Base-by-base conservation (phyloP, 75 land plant genomes). In the Azolla pinnata region DNA sequence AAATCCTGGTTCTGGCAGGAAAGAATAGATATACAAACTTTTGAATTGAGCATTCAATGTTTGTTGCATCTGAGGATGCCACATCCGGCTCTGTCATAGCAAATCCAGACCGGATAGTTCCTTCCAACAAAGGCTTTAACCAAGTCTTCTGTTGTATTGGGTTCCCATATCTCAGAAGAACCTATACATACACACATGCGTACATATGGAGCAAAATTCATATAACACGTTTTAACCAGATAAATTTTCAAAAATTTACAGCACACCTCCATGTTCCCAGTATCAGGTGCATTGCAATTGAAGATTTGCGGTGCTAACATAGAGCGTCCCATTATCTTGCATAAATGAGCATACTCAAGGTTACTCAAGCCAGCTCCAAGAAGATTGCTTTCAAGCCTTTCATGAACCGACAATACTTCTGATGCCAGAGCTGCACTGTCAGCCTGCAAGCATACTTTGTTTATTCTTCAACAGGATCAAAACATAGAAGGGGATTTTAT, bases 11-110 rank as follows among this genome's bases (percentile, higher is more conserved):
- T 57, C 35, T 5, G 27, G 4, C 12, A 60, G 27, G 42, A 38
- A 38, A 38, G 42, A 38, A 38, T 7, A 14, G 42, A 40, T 8
- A 77, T 3, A 31, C 58, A 44, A 62, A 92, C 97, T 90, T 71
- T 42, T 29, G 68, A 27, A 92, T 88, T 34, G 93, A 87, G 46
- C 90, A 92, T 42, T 89, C 87, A 46, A 92, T 92, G 65, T 92
- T 92, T 59, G 97, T 92, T 24, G 97, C 97, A 76, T 92, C 97
- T 59, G 97, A 92, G 25, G 97, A 92, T 45, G 97, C 97, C 72
- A 93, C 98, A 48, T 79, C 71, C 27, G 98, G 98, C 70, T 93
- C 98, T 29, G 98, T 93, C 98, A 93, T 93, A 38, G 98, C 96
- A 86, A 93, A 93, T 25, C 83, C 98, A 31, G 98, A 93, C 4